phyloP scores from a whole-genome alignment of 148 eudicot genomes.

The Tetragonia tetragonoides region DNA sequence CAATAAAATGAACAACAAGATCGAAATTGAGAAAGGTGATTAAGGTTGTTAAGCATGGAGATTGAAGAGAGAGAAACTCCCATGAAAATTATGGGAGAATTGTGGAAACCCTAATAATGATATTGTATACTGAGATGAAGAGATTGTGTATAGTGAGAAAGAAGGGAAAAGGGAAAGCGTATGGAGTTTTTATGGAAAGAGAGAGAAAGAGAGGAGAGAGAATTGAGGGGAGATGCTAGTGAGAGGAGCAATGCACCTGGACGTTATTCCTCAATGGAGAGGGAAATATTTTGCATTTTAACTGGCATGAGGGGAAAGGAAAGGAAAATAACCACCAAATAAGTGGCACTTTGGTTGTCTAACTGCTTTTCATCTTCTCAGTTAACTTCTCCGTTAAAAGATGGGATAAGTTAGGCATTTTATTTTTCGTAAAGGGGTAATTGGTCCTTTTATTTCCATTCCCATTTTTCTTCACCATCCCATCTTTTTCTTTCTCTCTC shows the following conservation, averaged over 20 bases:
- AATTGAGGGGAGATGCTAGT: neutral
- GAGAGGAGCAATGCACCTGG: slow-evolving; percentile 20
- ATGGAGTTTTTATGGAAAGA: neutral
- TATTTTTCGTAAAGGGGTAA: too few species aligned
- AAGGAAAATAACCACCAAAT: slow-evolving; percentile 6
- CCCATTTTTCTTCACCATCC: too few species aligned
- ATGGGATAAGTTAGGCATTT: too few species aligned
- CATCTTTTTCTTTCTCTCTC: too few species aligned
- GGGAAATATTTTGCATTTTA: neutral
- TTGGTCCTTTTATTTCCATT: too few species aligned
- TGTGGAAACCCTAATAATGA: slow-evolving; percentile 2
- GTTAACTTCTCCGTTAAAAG: too few species aligned
- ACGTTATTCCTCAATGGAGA: slow-evolving; percentile 9
- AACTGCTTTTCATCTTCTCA: too few species aligned
- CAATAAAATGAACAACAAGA: slow-evolving; percentile 17
- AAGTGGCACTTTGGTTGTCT: too few species aligned
- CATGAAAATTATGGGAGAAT: slow-evolving; percentile 1
- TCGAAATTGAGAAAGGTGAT: neutral
- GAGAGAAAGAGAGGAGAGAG: neutral
- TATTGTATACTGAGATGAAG: neutral
- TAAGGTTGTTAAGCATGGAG: neutral
- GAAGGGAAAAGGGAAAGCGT: neutral
- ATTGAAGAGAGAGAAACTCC: neutral
- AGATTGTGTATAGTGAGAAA: neutral
- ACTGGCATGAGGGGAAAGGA: neutral